Evolutionary conservation across 495 filamentous ascomycete genomes (phyloP).

Genomic region (Hypoxylon perforatum): DNA sequence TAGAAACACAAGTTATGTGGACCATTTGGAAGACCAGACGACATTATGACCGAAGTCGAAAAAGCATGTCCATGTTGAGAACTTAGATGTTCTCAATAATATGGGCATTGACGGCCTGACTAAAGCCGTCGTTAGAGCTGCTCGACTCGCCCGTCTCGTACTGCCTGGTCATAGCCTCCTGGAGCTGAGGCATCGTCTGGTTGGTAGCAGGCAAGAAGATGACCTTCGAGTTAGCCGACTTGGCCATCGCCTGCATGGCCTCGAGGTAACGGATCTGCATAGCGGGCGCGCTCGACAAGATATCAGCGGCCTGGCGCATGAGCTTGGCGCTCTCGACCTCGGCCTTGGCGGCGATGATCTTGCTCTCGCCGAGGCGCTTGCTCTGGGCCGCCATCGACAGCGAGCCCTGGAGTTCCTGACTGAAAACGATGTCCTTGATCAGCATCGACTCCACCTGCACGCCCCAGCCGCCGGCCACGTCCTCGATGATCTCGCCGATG

Average conservation of each 20-base stretch:
- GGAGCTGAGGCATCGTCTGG: constrained; percentile 70
- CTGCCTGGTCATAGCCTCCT: constrained; percentile 42
- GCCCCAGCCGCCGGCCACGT: constrained; percentile 93
- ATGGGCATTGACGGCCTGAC: constrained; percentile 83
- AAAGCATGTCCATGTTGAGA: background rate
- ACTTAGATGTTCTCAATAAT: constrained; percentile 88
- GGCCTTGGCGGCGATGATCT: constrained; percentile 95
- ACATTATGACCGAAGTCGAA: background rate
- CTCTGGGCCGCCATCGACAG: constrained; percentile 99
- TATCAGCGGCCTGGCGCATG: constrained; percentile 98
- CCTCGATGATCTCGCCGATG: constrained; percentile 97
- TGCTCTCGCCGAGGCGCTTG: constrained; percentile 98
- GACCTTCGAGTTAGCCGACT: constrained; percentile 93
- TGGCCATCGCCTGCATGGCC: constrained; percentile 99
- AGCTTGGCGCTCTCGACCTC: constrained; percentile 97
- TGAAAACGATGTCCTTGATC: constrained; percentile 99
- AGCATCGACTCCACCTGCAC: constrained; percentile 95
- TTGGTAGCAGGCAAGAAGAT: constrained; percentile 85
- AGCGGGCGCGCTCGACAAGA: constrained; percentile 88
- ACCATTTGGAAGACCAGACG: background rate
- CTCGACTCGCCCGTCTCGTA: constrained; percentile 37
- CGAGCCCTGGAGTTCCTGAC: constrained; percentile 94
- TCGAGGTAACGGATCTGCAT: constrained; percentile 99
- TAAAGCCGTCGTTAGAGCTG: constrained; percentile 68
- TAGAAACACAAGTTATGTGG: constrained; percentile 14